Percentiles rank a stretch among this genome's conserved stretches.
Evolutionary conservation across 768 basidiomycete genomes (phyloP).

Genomic region (Macrolepiota fuliginosa): DNA sequence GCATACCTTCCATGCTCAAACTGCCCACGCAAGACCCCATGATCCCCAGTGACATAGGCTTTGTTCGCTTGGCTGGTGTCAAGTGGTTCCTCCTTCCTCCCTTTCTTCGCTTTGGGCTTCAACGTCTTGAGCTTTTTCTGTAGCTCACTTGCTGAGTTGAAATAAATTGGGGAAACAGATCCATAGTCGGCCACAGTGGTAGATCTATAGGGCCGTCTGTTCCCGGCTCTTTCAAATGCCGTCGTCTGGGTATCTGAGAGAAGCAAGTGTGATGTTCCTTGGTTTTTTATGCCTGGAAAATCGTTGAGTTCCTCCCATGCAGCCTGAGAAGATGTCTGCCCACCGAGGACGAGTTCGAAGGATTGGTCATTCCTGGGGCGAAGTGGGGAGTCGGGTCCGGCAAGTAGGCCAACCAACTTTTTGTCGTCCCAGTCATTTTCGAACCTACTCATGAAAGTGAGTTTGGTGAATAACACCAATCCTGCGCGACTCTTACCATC

Average conservation of each 20-base stretch:
- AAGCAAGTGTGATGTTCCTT: constrained; percentile 44
- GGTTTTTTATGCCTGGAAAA: constrained; percentile 37
- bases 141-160: constrained; percentile 29
- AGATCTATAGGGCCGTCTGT: constrained; percentile 1
- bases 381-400: constrained; percentile 27
- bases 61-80: constrained; percentile 46
- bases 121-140: constrained; percentile 35
- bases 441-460: constrained; percentile 8
- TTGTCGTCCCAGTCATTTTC: constrained; percentile 32
- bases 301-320: not conserved
- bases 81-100: constrained; percentile 19
- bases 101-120: constrained; percentile 35
- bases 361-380: constrained; percentile 19
- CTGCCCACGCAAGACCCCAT: constrained; percentile 29
- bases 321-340: not conserved
- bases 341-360: constrained; percentile 46
- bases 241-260: constrained; percentile 30
- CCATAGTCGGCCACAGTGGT: constrained; percentile 29
- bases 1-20: constrained; percentile 50
- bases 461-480: not conserved
- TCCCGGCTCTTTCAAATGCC: constrained; percentile 17
- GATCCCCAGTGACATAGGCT: constrained; percentile 24
- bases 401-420: constrained; percentile 26
- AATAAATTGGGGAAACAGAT: constrained; percentile 49
- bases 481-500: constrained; percentile 17